Conservation (phyloP, 495 filamentous ascomycete genomes). For the Parachaetomium inaequale region DNA sequence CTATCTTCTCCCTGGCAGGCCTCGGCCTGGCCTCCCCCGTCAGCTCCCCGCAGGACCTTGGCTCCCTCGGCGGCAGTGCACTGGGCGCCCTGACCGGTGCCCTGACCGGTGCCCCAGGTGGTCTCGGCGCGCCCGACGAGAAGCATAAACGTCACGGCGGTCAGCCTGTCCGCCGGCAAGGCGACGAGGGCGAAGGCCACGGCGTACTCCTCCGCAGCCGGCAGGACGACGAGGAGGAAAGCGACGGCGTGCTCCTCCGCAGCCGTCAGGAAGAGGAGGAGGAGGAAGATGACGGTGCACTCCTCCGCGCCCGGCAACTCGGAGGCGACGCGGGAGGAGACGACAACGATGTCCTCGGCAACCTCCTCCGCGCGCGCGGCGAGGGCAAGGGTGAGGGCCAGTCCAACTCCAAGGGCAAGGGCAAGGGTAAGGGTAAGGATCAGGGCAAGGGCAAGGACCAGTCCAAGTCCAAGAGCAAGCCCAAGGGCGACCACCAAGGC, state of each 20-base stretch:
- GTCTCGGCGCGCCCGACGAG: not conserved
- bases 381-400: not conserved
- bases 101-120: not conserved
- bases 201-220: not conserved
- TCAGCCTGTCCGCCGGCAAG: not conserved
- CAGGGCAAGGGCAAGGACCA: not conserved
- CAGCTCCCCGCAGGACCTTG: no score
- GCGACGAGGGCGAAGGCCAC: not conserved
- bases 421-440: not conserved
- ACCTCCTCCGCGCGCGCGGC: not conserved
- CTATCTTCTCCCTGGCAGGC: conserved; percentile 14
- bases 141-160: not conserved
- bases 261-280: no score
- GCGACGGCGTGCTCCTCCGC: no score
- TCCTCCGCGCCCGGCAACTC: no score
- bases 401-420: not conserved
- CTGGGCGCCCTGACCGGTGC: not conserved
- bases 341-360: not conserved
- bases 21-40: conserved; percentile 5
- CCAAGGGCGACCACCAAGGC: not conserved
- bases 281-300: no score
- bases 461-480: not conserved
- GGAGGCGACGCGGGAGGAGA: no score
- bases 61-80: no score
- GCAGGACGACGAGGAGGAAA: no score